Base-by-base conservation (phyloP, 2,329 filamentous ascomycete species). In the Venturia nashicola region DNA sequence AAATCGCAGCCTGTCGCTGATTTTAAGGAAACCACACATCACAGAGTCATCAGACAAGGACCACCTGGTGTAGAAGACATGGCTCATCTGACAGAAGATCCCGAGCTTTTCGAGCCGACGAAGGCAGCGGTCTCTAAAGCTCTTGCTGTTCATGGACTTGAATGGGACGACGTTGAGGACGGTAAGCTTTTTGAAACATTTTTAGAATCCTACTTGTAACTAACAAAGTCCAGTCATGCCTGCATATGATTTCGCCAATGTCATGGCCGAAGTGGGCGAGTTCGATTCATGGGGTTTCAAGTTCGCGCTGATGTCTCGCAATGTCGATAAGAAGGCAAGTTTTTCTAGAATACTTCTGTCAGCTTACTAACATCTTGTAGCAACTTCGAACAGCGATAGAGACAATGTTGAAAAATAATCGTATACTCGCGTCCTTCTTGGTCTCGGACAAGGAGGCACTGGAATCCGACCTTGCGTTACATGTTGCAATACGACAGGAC, bases 101-200 rank as follows among this genome's bases (percentile, higher is more conserved):
- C 67, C 23, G 67, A 67, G n/a, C 65, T 66, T 2, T 71, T 68
- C 32, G 65, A 68, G 20, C 65, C 62, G 44, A 70, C 69, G 3
- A 69, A 70, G 62, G 65, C 68, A 7, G 61, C 66, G 9, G 69
- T 72, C 2, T 61, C 67, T n/a, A 60, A 65, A 18, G 66, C 69
- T 27, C 63, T 73, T 1, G 63, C 67, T 9, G 67, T 66, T 3
- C 65, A 69, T 57, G 70, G 70, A 9, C 65, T 74, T 48, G 63
- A 48, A 5, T 74, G 72, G 72, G 65, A 68, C 12, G 71, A 74
- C 61, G 72, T 74, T 11, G 71, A 73, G 65, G 72, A 74, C n/a
- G 32, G 51, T 57, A n/a, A 36, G 32, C 7, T 54, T 57, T 57
- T 5, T 16, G 7, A 20, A 27, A n/a, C 5, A 4, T 7, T 36